Evolutionary conservation across 2,329 filamentous ascomycete species (phyloP).

Genomic region (Monosporascus sp.): DNA sequence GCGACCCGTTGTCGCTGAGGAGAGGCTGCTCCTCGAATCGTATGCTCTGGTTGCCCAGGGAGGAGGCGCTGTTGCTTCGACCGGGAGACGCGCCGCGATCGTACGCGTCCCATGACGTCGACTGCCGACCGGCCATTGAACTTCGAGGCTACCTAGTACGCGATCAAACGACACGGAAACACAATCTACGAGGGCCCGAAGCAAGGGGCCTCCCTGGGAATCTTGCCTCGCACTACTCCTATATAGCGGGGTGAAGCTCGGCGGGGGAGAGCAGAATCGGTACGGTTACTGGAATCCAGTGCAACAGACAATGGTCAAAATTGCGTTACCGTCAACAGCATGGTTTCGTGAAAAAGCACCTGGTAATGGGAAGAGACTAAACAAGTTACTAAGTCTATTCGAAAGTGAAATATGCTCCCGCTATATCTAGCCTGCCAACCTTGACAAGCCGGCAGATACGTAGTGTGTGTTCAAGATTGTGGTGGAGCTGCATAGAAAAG

Average conservation of each 20-base stretch:
- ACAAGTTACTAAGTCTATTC: too few species aligned
- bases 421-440: not conserved
- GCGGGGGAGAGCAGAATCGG: too few species aligned
- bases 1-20: conserved; percentile 30
- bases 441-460: not conserved
- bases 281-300: too few species aligned
- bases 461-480: not conserved
- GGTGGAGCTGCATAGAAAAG: not conserved
- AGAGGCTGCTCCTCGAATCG: conserved; percentile 42
- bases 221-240: too few species aligned
- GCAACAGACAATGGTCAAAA: too few species aligned
- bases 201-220: too few species aligned
- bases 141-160: not conserved
- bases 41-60: conserved; percentile 34
- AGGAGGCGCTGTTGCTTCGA: conserved; percentile 35
- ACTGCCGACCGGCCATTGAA: conserved; percentile 18
- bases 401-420: too few species aligned
- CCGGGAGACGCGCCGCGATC: conserved; percentile 36
- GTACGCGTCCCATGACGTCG: conserved; percentile 42
- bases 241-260: too few species aligned
- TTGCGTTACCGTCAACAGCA: too few species aligned
- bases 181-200: too few species aligned
- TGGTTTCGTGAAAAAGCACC: too few species aligned
- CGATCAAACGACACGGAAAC: not conserved
- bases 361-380: too few species aligned